Percentiles rank a stretch among this genome's conserved stretches.
Evolutionary conservation across 495 filamentous ascomycete genomes (phyloP).

Genomic region (Lichenothelia convexa): DNA sequence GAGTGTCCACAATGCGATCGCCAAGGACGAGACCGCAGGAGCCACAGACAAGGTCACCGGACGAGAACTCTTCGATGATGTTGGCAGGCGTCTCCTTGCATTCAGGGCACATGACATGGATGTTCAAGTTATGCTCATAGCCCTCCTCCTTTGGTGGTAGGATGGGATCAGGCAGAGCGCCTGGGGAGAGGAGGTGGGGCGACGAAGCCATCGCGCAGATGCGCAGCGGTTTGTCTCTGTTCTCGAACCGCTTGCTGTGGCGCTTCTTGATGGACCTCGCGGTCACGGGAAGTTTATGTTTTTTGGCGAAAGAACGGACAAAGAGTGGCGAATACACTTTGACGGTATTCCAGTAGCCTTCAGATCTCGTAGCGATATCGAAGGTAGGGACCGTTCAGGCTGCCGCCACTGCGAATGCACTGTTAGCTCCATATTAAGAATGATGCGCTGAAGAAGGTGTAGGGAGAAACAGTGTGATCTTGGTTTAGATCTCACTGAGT

Average conservation of each 20-base stretch:
- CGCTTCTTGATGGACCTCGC: conserved; percentile 26
- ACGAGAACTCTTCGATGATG: conserved; percentile 77
- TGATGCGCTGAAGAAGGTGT: too few species aligned
- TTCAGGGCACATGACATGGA: conserved; percentile 65
- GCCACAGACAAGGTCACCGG: conserved; percentile 80
- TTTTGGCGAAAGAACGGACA: conserved; percentile 30
- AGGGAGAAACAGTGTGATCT: too few species aligned
- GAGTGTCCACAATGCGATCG: conserved; percentile 79
- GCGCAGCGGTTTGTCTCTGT: conserved; percentile 6
- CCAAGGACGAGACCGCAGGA: conserved; percentile 84
- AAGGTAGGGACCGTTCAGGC: too few species aligned
- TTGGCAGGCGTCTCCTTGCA: conserved; percentile 84
- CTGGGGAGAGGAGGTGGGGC: conserved; percentile 22
- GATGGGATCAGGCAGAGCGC: conserved; percentile 16
- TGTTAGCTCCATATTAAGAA: too few species aligned
- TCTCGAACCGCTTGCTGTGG: conserved; percentile 13
- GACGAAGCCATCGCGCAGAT: conserved; percentile 6
- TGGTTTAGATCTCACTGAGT: too few species aligned
- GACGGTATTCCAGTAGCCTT: conserved; percentile 28
- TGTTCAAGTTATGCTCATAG: conserved; percentile 67
- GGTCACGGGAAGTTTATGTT: conserved; percentile 27
- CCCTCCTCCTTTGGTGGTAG: conserved; percentile 15
- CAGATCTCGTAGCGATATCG: too few species aligned
- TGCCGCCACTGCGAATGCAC: too few species aligned
- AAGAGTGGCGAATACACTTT: conserved; percentile 51